Conservation (phyloP, 805 yeast genomes). For the Tetrapisispora iriomotensis region DNA sequence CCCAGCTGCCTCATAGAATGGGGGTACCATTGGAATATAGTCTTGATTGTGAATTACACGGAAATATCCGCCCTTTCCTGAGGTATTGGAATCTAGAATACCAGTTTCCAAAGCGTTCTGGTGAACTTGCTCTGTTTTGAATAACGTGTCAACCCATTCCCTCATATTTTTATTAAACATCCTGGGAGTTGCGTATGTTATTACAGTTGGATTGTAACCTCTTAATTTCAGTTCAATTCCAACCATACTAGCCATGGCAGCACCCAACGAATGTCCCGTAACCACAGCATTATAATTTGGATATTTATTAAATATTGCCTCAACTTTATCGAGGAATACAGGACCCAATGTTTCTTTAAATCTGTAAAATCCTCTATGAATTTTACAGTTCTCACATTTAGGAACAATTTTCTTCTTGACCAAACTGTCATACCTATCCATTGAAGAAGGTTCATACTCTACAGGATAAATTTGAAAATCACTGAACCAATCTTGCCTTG, state of each 20-base stretch:
- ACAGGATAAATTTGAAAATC: constrained; percentile 44
- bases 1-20: constrained; percentile 43
- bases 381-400: constrained; percentile 42
- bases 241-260: constrained; percentile 52
- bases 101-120: constrained; percentile 15
- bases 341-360: constrained; percentile 36
- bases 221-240: constrained; percentile 51
- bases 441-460: constrained; percentile 38
- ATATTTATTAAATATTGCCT: constrained; percentile 27
- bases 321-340: constrained; percentile 31
- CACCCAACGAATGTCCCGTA: constrained; percentile 73
- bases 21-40: constrained; percentile 51
- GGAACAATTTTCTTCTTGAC: constrained; percentile 15
- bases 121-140: constrained; percentile 32
- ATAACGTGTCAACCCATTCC: constrained; percentile 42
- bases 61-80: constrained; percentile 32
- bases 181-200: constrained; percentile 57
- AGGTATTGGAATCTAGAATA: constrained; percentile 15
- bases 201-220: constrained; percentile 45
- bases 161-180: constrained; percentile 47
- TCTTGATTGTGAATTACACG: constrained; percentile 53
- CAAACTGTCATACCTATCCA: constrained; percentile 14
- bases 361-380: constrained; percentile 56
- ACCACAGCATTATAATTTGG: constrained; percentile 44
- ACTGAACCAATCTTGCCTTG: constrained; percentile 50